These are phyloP conservation scores for Colletotrichum sp. DNA, from an alignment of 2,329 filamentous ascomycete species.

Conservation along the genomic window DNA sequence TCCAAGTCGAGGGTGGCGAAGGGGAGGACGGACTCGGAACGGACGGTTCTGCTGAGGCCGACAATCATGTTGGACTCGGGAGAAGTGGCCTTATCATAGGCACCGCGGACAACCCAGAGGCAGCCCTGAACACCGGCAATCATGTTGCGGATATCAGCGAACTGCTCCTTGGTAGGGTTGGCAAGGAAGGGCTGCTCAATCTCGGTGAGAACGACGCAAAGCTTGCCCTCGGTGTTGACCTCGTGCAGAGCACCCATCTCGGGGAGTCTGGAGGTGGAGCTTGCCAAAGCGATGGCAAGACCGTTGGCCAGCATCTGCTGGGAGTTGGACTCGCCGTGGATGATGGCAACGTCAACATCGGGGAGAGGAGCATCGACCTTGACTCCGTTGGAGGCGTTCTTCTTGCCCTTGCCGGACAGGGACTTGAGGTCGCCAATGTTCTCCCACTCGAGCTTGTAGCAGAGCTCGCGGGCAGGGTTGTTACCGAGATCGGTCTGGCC, in stretches of 20 bases:
- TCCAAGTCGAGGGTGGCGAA: conserved; percentile 53
- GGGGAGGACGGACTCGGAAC: conserved; percentile 49
- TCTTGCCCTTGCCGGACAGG: conserved; percentile 10
- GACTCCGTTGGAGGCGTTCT: not conserved
- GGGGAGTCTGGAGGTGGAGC: conserved; percentile 20
- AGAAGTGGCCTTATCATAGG: conserved; percentile 37
- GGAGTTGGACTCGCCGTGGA: conserved; percentile 21
- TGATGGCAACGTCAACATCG: conserved; percentile 22
- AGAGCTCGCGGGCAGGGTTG: conserved; percentile 23
- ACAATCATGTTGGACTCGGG: conserved; percentile 49
- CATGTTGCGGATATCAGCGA: conserved; percentile 39
- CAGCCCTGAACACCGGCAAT: conserved; percentile 38
- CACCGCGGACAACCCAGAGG: conserved; percentile 46
- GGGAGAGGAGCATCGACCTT: conserved; percentile 16
- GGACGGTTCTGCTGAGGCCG: conserved; percentile 49
- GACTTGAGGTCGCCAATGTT: conserved; percentile 16
- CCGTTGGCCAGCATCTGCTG: conserved; percentile 20
- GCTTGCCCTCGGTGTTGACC: conserved; percentile 23
- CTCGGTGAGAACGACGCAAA: conserved; percentile 48
- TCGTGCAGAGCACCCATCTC: conserved; percentile 26
- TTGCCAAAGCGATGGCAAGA: conserved; percentile 16
- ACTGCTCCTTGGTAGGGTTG: conserved; percentile 40
- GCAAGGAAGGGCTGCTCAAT: conserved; percentile 48
- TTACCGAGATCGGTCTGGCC: conserved; percentile 14
- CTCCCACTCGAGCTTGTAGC: conserved; percentile 29